Conservation (phyloP, 139 green algal species). For the Micractinium sp. region DNA sequence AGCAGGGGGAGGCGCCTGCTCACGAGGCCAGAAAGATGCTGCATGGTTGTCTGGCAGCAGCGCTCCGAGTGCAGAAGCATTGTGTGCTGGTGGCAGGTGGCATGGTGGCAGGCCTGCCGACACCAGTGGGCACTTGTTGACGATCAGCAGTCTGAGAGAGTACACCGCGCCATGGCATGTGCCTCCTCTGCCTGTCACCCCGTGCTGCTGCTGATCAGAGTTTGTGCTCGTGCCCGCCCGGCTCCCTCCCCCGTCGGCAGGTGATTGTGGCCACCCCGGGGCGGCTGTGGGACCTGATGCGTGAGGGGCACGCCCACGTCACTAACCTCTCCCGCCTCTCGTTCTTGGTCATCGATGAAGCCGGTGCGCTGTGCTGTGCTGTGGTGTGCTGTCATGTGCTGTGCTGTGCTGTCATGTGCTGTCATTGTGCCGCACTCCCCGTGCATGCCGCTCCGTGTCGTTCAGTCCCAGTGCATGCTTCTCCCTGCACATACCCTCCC, state of each 20-base stretch:
- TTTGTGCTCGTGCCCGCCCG: too few species aligned
- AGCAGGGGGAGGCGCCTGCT: too few species aligned
- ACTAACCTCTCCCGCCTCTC: conserved; percentile 67
- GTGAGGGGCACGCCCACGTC: conserved; percentile 72
- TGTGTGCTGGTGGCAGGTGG: too few species aligned
- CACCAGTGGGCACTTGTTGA: too few species aligned
- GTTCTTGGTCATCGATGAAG: conserved; percentile 93
- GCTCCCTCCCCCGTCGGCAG: background rate
- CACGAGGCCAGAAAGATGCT: too few species aligned
- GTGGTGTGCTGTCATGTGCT: background rate
- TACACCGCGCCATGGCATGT: too few species aligned
- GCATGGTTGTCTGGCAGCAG: too few species aligned
- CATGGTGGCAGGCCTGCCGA: too few species aligned
- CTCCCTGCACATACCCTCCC: too few species aligned
- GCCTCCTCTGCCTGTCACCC: background rate
- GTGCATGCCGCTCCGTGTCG: background rate
- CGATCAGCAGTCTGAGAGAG: too few species aligned
- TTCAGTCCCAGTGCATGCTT: background rate
- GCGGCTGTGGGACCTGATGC: conserved; percentile 95
- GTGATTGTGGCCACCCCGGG: conserved; percentile 96
- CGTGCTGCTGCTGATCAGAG: background rate
- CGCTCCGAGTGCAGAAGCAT: too few species aligned
- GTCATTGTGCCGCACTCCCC: background rate
- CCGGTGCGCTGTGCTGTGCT: conserved; percentile 32
- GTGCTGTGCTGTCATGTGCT: background rate